Conservation (phyloP, 345 rosid genomes). For the Syzygium grande region DNA sequence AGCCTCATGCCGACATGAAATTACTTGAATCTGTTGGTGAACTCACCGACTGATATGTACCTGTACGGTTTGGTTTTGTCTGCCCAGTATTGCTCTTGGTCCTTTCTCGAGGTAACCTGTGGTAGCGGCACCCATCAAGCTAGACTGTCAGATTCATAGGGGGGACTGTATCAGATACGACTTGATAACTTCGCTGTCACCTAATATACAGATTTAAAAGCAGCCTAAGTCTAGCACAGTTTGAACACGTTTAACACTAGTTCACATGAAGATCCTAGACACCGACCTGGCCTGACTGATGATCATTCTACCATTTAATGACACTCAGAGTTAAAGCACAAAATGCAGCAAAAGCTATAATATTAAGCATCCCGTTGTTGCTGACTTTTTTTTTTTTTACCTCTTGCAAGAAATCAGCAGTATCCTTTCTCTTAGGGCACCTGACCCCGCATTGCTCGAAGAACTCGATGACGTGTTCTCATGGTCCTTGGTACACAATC, state of each 20-base stretch:
- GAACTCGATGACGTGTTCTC: constrained; percentile 45
- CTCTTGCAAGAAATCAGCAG: constrained; percentile 92
- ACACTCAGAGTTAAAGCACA: not conserved
- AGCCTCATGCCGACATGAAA: constrained; percentile 33
- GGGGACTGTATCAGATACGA: not conserved
- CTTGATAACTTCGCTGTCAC: not conserved
- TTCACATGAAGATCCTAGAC: not conserved
- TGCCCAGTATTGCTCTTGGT: constrained; percentile 87
- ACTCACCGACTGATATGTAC: constrained; percentile 51
- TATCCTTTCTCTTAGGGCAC: constrained; percentile 75
- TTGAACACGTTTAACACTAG: not conserved
- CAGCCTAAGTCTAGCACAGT: not conserved
- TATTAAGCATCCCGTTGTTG: not conserved
- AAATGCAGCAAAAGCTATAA: not conserved
- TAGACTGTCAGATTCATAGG: not conserved
- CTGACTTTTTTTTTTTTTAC: constrained; percentile 11
- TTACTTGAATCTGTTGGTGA: constrained; percentile 41
- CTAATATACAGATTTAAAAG: not conserved
- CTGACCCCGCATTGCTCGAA: constrained; percentile 55
- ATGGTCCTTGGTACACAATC: constrained; percentile 84
- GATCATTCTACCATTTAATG: not conserved
- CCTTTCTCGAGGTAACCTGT: constrained; percentile 84
- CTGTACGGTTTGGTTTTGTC: constrained; percentile 48
- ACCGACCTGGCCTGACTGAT: not conserved
- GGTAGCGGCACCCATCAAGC: not conserved